phyloP scores from a whole-genome alignment of 495 filamentous ascomycete species.

The Hypomontagnella monticulosa region DNA sequence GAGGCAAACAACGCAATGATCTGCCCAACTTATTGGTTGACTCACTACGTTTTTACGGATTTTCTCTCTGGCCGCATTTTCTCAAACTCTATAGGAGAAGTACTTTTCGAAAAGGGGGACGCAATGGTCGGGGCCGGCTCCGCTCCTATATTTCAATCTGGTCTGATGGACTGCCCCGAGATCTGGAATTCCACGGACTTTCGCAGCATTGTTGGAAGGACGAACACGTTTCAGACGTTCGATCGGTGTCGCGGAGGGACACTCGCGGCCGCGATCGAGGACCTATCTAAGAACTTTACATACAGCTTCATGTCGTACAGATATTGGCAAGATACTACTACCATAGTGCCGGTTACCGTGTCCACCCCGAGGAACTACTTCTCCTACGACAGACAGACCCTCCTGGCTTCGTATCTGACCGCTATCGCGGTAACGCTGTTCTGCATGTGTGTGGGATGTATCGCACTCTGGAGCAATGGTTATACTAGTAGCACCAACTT shows the following conservation, averaged over 20 bases:
- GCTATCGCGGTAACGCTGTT: constrained; percentile 9
- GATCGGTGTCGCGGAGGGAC: constrained; percentile 17
- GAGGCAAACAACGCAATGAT: constrained; percentile 16
- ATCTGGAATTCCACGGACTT: constrained; percentile 16
- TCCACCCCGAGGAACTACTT: constrained; percentile 16
- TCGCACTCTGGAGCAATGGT: constrained; percentile 24
- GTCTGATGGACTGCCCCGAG: constrained; percentile 9
- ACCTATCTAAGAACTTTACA: constrained; percentile 32
- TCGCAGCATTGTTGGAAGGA: not conserved
- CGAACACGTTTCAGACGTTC: not conserved
- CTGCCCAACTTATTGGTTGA: constrained; percentile 27
- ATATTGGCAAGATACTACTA: constrained; percentile 19
- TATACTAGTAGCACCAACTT: constrained; percentile 28
- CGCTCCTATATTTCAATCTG: not conserved
- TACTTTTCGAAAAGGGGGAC: not conserved
- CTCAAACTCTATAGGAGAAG: not conserved
- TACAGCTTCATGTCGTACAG: constrained; percentile 24
- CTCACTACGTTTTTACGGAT: constrained; percentile 2
- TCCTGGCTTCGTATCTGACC: constrained; percentile 10
- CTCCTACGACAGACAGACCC: constrained; percentile 14
- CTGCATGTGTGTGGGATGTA: constrained; percentile 17
- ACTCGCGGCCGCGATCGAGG: constrained; percentile 28
- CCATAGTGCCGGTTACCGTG: constrained; percentile 7
- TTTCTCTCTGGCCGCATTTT: constrained; percentile 17
- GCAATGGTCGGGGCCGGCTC: not conserved